Base-by-base conservation (phyloP, 768 basidiomycete species). In the Phlebiopsis gigantea region DNA sequence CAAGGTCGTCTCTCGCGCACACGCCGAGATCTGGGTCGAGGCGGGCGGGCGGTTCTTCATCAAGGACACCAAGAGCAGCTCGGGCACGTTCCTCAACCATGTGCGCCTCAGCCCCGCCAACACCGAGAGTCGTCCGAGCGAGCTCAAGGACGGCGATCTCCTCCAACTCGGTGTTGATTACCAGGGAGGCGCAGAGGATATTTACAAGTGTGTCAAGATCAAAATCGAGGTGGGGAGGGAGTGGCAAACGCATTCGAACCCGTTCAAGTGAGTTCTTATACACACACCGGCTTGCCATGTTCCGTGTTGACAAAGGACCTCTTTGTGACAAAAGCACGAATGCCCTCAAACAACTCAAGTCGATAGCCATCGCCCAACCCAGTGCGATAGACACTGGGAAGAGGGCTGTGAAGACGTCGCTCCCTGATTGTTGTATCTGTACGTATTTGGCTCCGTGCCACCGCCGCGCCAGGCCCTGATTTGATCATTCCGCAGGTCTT, bases 201-300 rank as follows among this genome's bases (percentile, higher is more conserved):
- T 96, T 52, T 98, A 96, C 72, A 89, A 97, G 74, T 92, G 90
- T 57, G 92, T 98, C 57, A 98, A 96, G 81, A 97, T 99, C 68
- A 80, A 90, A 62, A 77, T 98, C 50, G 96, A 99, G 72, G 71
- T 98, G 17, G 84, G 84, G 8, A 74, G 95, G 58, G 94, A 94
- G 69, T 98, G 94, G 96, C 93, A 97, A 69, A 75, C 84, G 1
- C 81, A 75, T 0, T 83, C 85, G 0, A 98, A 98, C 74, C 89
- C 85, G 42, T 99, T 97, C 91, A 99, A 98, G 83, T 83, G 64
- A 62, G 79, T 73, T 25, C 46, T 28, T 24, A 34, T 47, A 58
- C 57, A 55, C 47, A n/a, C 30, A 42, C 22, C 41, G 34, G 12
- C 17, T 28, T 17, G 42, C 6, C 6, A 24, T 24, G n/a, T n/a